Base-by-base conservation (phyloP, 192 early-diverging fungal species). In the Phlyctochytrium arcticum region DNA sequence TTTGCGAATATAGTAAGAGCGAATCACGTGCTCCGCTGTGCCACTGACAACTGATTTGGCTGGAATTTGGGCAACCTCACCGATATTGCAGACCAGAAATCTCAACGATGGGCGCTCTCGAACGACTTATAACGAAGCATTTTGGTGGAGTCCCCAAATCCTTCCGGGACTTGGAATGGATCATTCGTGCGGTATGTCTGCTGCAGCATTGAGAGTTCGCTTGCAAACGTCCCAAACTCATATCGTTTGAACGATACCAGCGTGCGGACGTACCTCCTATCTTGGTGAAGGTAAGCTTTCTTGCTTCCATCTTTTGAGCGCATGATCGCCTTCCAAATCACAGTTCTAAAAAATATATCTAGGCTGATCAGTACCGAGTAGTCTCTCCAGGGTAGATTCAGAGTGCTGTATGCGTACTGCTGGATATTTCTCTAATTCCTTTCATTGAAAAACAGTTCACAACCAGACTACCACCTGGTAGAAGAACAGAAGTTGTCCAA, bases 401-500 rank as follows among this genome's bases (percentile, higher is more conserved):
- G 39, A 12, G 21, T 0, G 1, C n/a, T n/a, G n/a, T n/a, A n/a
- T n/a, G n/a, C n/a, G n/a, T n/a, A n/a, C n/a, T n/a, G n/a, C n/a
- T n/a, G n/a, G n/a, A n/a, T n/a, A n/a, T n/a, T 53, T 53, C 12
- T 15, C 19, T 19, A 53, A 0, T 31, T 56, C 15, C 12, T 0
- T 23, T 55, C 5, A 23, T 31, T 17, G n/a, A n/a, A n/a, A n/a
- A n/a, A n/a, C n/a, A 75, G 75, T 36, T 75, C 72, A 5, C 77
- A 79, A 39, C 77, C 77, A 10, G 60, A 55, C 23, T 74, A 68
- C 63, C 32, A 44, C 31, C 66, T 57, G 6, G 58, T 47, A 6
- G 23, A 2, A 6, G 59, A 65, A 56, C 50, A 59, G 27, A 61
- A 59, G 54, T 75, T 97, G 30, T 82, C 82, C 54, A 80, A 89